Evolutionary conservation across 2,329 filamentous ascomycete species (phyloP).

Genomic region (Stemphylium vesicarium): DNA sequence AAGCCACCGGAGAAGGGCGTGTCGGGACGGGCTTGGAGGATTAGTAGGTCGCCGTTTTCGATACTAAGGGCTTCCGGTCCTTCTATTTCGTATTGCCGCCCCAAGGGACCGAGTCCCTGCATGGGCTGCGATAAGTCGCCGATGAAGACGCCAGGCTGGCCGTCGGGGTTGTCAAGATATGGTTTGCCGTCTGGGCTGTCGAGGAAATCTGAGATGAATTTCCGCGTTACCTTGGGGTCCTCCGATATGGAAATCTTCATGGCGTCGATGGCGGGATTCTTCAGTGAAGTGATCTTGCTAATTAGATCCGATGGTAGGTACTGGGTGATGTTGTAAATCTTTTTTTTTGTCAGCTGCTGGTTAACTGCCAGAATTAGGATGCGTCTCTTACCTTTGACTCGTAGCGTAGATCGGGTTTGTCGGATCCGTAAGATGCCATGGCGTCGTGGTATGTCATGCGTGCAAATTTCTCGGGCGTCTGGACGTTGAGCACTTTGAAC

Average conservation of each 20-base stretch:
- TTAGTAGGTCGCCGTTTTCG: slow-evolving; percentile 73
- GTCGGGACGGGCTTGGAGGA: slow-evolving; percentile 78
- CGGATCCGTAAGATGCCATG: slow-evolving; percentile 82
- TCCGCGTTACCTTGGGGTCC: slow-evolving; percentile 60
- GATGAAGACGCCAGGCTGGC: slow-evolving; percentile 80
- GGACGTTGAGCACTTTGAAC: slow-evolving; percentile 54
- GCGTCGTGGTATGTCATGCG: slow-evolving; percentile 75
- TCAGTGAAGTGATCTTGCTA: slow-evolving; percentile 74
- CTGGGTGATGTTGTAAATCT: slow-evolving; percentile 72
- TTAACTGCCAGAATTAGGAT: slow-evolving; percentile 18
- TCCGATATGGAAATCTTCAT: slow-evolving; percentile 69
- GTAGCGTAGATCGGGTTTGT: slow-evolving; percentile 90
- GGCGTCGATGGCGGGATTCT: slow-evolving; percentile 74
- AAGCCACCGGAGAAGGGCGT: slow-evolving; percentile 74
- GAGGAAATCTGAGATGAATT: slow-evolving; percentile 74
- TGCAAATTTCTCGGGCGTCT: slow-evolving; percentile 58
- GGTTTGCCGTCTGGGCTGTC: slow-evolving; percentile 64
- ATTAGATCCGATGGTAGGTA: slow-evolving; percentile 69
- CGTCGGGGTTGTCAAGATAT: slow-evolving; percentile 72
- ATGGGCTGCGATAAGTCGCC: slow-evolving; percentile 76
- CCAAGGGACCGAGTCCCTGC: slow-evolving; percentile 77
- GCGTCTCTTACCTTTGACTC: slow-evolving; percentile 62
- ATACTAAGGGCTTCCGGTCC: slow-evolving; percentile 61
- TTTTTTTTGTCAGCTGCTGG: background rate
- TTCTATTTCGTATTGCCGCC: slow-evolving; percentile 71